Conservation (phyloP, 129 eudicot genomes). For the Gnaphalium uliginosum region DNA sequence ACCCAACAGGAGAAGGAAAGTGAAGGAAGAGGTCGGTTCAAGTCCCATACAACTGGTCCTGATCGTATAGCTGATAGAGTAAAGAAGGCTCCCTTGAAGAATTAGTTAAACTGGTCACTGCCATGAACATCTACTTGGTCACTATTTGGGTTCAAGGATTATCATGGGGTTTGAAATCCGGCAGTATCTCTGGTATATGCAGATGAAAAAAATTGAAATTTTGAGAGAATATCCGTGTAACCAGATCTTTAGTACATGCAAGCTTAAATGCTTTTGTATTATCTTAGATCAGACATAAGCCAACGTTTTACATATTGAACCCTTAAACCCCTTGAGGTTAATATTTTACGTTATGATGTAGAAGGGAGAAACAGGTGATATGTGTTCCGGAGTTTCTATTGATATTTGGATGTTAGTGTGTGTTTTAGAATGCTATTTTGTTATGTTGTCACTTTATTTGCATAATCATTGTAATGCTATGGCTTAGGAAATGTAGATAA, state of each 20-base stretch:
- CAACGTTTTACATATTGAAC: neutral
- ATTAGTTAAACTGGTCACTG: constrained; percentile 25
- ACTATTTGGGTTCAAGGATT: neutral
- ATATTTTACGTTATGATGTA: constrained; percentile 8
- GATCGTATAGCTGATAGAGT: constrained; percentile 91
- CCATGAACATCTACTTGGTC: neutral
- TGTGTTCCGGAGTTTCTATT: constrained; percentile 12
- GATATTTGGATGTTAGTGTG: neutral
- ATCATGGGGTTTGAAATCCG: neutral
- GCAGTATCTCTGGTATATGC: neutral
- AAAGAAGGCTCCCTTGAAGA: constrained; percentile 96
- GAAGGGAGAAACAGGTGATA: constrained; percentile 13
- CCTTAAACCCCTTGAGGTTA: neutral
- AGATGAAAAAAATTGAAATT: constrained; percentile 16
- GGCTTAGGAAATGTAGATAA: no score
- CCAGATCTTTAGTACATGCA: constrained; percentile 36
- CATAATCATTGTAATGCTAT: no score
- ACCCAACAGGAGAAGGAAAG: constrained; percentile 72
- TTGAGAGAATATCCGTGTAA: constrained; percentile 48
- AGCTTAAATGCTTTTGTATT: neutral
- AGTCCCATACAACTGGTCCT: constrained; percentile 88
- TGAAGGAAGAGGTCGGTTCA: constrained; percentile 92
- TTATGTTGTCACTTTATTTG: neutral
- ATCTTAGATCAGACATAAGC: constrained; percentile 20
- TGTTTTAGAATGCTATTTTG: neutral